Percentiles rank a stretch among this genome's conserved stretches.
phyloP scores from a whole-genome alignment of 495 filamentous ascomycete species.

The Xylaria intraflava region DNA sequence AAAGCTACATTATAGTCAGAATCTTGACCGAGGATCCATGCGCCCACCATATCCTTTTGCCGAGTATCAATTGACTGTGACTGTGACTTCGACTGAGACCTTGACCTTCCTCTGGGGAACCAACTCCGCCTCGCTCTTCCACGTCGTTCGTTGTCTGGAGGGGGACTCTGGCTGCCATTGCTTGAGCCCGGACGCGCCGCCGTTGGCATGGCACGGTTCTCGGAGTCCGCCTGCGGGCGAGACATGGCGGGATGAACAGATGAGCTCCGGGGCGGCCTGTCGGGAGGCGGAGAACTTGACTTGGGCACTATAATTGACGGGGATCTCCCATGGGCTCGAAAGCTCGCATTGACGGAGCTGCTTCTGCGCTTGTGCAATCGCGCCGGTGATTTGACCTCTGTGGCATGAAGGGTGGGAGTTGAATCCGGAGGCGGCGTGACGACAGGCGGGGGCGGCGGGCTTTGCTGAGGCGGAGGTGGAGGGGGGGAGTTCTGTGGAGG shows the following conservation, averaged over 20 bases:
- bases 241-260: slow-evolving; percentile 32
- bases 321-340: slow-evolving; percentile 9
- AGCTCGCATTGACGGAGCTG: slow-evolving; percentile 19
- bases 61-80: slow-evolving; percentile 30
- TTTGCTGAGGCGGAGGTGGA: not conserved
- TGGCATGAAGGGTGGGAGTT: slow-evolving; percentile 20
- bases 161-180: slow-evolving; percentile 30
- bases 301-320: slow-evolving; percentile 11
- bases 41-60: slow-evolving; percentile 29
- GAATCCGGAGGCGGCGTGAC: slow-evolving; percentile 12
- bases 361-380: slow-evolving; percentile 22
- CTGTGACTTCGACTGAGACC: slow-evolving; percentile 37
- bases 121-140: slow-evolving; percentile 35
- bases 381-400: slow-evolving; percentile 20
- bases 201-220: slow-evolving; percentile 22
- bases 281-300: slow-evolving; percentile 22
- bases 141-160: slow-evolving; percentile 21
- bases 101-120: slow-evolving; percentile 39
- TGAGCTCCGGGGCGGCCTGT: slow-evolving; percentile 30
- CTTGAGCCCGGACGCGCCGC: slow-evolving; percentile 22
- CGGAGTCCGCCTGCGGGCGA: slow-evolving; percentile 17
- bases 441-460: not conserved
- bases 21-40: slow-evolving; percentile 58
- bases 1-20: slow-evolving; percentile 56
- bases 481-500: slow-evolving; percentile 12